Conservation (phyloP, 768 basidiomycete genomes). For the Suillus cothurnatus region DNA sequence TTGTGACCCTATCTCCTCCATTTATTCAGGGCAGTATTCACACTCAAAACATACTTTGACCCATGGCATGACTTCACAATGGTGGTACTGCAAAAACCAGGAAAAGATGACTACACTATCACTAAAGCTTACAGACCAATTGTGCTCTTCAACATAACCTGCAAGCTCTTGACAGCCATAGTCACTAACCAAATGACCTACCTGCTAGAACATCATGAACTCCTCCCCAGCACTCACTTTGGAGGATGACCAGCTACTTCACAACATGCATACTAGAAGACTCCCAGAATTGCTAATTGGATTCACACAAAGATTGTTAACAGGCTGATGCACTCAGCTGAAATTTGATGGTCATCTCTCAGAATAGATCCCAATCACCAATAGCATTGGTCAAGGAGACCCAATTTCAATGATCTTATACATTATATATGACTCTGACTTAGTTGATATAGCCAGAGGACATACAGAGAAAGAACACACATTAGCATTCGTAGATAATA, state of each 20-base stretch:
- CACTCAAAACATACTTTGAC: conserved; percentile 13
- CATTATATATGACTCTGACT: conserved; percentile 22
- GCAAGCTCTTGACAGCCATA: conserved; percentile 31
- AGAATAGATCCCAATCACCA: neutral
- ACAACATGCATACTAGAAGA: conserved; percentile 27
- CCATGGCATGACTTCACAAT: conserved; percentile 31
- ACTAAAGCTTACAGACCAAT: conserved; percentile 42
- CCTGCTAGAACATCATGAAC: conserved; percentile 31
- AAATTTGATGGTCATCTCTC: neutral
- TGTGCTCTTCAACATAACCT: conserved; percentile 33
- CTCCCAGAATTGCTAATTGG: conserved; percentile 24
- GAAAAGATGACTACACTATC: conserved; percentile 34
- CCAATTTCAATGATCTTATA: conserved; percentile 28
- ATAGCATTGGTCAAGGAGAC: conserved; percentile 34
- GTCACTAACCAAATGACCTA: conserved; percentile 27
- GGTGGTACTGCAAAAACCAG: conserved; percentile 38
- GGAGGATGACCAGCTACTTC: conserved; percentile 40
- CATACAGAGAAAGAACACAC: conserved; percentile 11
- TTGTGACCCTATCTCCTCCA: conserved; percentile 4
- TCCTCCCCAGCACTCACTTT: conserved; percentile 41
- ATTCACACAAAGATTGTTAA: conserved; percentile 18
- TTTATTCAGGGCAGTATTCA: conserved; percentile 15
- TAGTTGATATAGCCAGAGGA: conserved; percentile 1
- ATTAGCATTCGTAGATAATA: conserved; percentile 35
- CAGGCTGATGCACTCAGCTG: neutral